Conservation (phyloP, 345 rosid species). For the Pistacia integerrima region DNA sequence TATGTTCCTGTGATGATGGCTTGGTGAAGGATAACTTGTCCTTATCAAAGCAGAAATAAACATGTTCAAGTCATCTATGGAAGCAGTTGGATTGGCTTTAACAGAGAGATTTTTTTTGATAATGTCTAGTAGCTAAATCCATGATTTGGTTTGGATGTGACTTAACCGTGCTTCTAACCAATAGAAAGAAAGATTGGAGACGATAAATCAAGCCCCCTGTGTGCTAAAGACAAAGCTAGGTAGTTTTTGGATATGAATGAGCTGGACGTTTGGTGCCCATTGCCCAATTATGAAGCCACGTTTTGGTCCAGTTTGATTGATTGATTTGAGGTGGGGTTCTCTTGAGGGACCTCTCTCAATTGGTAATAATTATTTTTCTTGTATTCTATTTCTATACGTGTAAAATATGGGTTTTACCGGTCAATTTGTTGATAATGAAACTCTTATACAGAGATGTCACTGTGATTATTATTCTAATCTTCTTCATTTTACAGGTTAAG, state of each 20-base stretch:
- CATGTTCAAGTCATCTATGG: background rate
- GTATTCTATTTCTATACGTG: too few relatives aligned
- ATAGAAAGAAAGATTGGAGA: background rate
- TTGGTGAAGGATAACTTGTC: background rate
- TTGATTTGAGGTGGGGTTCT: background rate
- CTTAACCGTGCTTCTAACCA: background rate
- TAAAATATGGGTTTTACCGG: too few relatives aligned
- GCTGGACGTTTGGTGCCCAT: background rate
- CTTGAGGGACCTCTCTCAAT: conserved; percentile 4
- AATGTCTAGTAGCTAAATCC: background rate
- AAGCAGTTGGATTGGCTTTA: background rate
- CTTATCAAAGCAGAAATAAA: background rate
- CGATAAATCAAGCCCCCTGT: background rate
- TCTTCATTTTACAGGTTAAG: too few relatives aligned
- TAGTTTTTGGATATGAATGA: background rate
- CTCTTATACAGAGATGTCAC: too few relatives aligned
- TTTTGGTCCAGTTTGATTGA: background rate
- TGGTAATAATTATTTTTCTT: background rate
- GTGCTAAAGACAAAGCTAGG: background rate
- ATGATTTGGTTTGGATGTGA: background rate
- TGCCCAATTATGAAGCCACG: background rate
- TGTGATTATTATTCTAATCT: too few relatives aligned
- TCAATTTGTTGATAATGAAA: too few relatives aligned
- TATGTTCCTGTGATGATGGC: background rate
- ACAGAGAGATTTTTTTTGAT: background rate